phyloP scores from a whole-genome alignment of 2,329 filamentous ascomycete genomes.

The Fusarium miscanthi region DNA sequence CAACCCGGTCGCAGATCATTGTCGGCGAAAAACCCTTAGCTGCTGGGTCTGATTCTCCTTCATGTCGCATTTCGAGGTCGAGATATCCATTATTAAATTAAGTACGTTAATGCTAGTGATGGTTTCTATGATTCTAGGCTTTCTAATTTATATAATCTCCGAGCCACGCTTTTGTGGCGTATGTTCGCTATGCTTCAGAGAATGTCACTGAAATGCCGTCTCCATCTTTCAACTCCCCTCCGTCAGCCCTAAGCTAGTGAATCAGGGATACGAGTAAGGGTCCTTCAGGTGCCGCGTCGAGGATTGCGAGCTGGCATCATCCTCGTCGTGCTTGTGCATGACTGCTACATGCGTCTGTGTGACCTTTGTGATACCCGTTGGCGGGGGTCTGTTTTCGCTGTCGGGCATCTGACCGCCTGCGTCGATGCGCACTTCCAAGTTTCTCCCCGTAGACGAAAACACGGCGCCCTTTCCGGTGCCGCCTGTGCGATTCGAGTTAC shows the following conservation, averaged over 20 bases:
- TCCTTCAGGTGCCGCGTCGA: constrained; percentile 37
- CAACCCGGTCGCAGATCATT: not conserved
- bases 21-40: not conserved
- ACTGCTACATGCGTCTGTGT: constrained; percentile 39
- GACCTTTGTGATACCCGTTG: constrained; percentile 39
- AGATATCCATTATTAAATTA: constrained; percentile 8
- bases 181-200: not conserved
- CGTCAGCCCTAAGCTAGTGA: not conserved
- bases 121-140: not conserved
- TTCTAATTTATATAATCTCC: not conserved
- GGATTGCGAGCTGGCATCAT: constrained; percentile 38
- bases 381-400: not conserved
- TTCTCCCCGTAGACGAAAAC: constrained; percentile 18
- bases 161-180: not conserved
- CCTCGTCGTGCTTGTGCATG: constrained; percentile 27
- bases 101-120: not conserved
- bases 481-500: constrained; percentile 1
- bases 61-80: not conserved
- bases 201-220: not conserved
- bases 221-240: not conserved
- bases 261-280: constrained; percentile 7
- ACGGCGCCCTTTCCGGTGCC: not conserved
- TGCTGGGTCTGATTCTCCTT: not conserved
- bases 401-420: not conserved
- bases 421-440: constrained; percentile 27